Conservation (phyloP, 495 filamentous ascomycete species). For the Aspergillus haitiensis region DNA sequence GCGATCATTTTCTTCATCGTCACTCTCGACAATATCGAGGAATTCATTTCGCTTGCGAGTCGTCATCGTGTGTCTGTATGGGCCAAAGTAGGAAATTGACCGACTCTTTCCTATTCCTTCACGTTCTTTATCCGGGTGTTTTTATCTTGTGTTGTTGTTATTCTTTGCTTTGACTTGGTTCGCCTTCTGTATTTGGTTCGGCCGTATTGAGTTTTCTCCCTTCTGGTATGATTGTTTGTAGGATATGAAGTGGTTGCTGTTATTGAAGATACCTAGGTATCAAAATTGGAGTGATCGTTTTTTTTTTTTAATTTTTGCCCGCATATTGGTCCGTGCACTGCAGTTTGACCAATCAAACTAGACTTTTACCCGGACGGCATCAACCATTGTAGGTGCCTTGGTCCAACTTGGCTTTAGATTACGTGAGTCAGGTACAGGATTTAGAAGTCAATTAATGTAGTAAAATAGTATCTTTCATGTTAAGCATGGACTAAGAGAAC, state of each 20-base stretch:
- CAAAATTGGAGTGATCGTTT: slow-evolving; percentile 15
- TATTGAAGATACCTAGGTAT: slow-evolving; percentile 4
- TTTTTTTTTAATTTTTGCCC: slow-evolving; percentile 27
- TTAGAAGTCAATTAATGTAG: neutral
- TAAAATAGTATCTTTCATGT: neutral
- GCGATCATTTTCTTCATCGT: slow-evolving; percentile 58
- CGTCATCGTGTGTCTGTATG: slow-evolving; percentile 48
- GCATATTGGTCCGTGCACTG: slow-evolving; percentile 22
- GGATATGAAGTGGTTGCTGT: neutral
- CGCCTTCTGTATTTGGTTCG: too few species aligned
- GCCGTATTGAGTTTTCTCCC: too few species aligned
- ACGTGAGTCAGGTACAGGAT: neutral
- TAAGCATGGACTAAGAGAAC: neutral
- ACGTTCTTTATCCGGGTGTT: too few species aligned
- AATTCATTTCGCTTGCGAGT: slow-evolving; percentile 73
- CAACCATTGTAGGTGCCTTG: neutral
- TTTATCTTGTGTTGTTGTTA: too few species aligned
- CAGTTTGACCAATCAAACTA: slow-evolving; percentile 11
- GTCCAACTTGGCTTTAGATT: too few species aligned
- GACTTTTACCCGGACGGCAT: neutral
- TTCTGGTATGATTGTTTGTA: neutral
- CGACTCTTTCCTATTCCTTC: too few species aligned
- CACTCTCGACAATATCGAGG: slow-evolving; percentile 66
- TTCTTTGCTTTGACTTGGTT: too few species aligned
- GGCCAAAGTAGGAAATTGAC: too few species aligned